Evolutionary conservation across 1,284 basidiomycete genomes (phyloP).

Genomic region (Trichosporon ovoides): DNA sequence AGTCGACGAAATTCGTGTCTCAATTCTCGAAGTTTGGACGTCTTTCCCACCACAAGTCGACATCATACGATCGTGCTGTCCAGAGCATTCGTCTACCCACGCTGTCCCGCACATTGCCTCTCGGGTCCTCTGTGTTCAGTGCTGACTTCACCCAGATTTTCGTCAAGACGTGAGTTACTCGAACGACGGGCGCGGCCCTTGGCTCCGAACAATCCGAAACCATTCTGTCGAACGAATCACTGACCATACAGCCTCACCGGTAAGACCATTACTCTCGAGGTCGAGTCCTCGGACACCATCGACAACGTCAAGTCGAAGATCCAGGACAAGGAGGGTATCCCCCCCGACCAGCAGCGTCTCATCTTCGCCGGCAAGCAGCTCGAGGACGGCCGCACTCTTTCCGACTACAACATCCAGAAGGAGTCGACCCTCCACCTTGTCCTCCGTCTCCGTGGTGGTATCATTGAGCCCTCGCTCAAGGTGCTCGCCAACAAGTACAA

Average conservation of each 20-base stretch:
- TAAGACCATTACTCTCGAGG: constrained; percentile 58
- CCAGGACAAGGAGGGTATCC: constrained; percentile 65
- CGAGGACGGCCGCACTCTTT: constrained; percentile 89
- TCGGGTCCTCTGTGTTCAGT: constrained; percentile 18
- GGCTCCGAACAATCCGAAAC: background rate
- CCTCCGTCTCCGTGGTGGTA: constrained; percentile 94
- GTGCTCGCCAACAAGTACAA: constrained; percentile 95
- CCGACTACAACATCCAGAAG: constrained; percentile 99
- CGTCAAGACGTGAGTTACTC: constrained; percentile 50
- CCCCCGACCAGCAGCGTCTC: constrained; percentile 87
- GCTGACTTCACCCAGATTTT: constrained; percentile 46
- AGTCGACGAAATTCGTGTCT: no score
- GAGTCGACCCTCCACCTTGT: constrained; percentile 97
- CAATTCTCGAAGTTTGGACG: no score
- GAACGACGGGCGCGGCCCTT: background rate
- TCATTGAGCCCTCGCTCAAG: constrained; percentile 98
- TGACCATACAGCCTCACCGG: constrained; percentile 52
- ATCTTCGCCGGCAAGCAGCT: constrained; percentile 96
- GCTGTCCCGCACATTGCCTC: no score
- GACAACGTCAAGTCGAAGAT: constrained; percentile 60
- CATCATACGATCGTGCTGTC: background rate
- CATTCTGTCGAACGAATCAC: background rate
- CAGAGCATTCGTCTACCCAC: constrained; percentile 42
- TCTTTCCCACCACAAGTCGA: no score
- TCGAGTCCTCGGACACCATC: constrained; percentile 58